Base-by-base conservation (phyloP, 2,329 filamentous ascomycete genomes). In the Penicillium verrucosum region DNA sequence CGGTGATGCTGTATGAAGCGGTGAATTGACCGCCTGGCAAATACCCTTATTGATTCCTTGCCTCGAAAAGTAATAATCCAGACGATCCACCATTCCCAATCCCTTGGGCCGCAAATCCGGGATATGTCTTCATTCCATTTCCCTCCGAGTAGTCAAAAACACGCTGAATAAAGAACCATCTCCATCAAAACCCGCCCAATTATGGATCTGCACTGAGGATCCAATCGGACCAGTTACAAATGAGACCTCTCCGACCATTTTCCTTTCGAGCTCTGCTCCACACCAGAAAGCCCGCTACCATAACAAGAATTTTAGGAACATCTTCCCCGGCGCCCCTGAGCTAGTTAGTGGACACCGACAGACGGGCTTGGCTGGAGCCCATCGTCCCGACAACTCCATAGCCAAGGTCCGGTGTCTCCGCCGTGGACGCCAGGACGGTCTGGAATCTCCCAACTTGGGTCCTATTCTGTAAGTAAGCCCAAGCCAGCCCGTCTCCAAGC, bases 271-370 rank as follows among this genome's bases (percentile, higher is more conserved):
- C 34, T 36, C 32, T 47, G 36, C 49, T 62, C 60, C 63, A 62
- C 62, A 18, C 25, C n/a, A 45, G 45, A 50, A 47, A 58, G 43
- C 59, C 55, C 50, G 54, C 38, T 64, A 62, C 62, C 60, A 60
- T 65, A 66, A 62, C 62, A 70, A 64, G 68, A 69, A 65, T 66
- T 61, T 62, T 59, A 68, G 69, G 65, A 70, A 65, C 62, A 36
- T 60, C 64, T 71, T 71, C 69, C 70, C 68, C 70, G 60, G 59
- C 57, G 61, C 64, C 61, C 60, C 62, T 63, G 64, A 62, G 61
- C 68, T 70, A 71, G 65, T 63, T 69, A 71, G 65, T 65, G 60
- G 58, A 45, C 61, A 59, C 64, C 65, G 50, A 60, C 60, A 65
- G 61, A 54, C 57, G 51, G 60, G 57, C 59, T 59, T 56, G 54